A percentile compares a stretch with the other conserved stretches of the same genome.
Conservation (phyloP, 164 flowering plant species). For the Tinospora cordifolia region DNA sequence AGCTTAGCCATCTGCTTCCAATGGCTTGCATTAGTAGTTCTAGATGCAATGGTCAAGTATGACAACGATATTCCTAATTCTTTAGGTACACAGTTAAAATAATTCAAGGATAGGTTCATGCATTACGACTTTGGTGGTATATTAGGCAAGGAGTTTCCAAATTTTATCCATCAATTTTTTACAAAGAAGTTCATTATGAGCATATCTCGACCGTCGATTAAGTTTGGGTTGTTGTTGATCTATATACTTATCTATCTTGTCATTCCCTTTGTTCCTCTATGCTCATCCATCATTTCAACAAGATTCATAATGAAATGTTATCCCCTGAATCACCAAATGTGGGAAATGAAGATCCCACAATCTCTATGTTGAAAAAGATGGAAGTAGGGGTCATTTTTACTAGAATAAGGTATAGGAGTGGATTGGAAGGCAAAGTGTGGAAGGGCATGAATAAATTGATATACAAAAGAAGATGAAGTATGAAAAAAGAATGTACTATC, state of each 20-base stretch:
- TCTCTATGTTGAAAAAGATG: not conserved
- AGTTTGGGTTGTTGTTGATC: not conserved
- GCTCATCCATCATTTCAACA: too few relatives aligned
- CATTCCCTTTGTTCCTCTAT: too few relatives aligned
- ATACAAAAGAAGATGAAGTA: not conserved
- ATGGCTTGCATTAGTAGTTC: not conserved
- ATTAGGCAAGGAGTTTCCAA: too few relatives aligned
- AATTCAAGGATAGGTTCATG: too few relatives aligned
- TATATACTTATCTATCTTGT: too few relatives aligned
- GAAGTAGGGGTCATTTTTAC: not conserved
- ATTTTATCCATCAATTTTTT: too few relatives aligned
- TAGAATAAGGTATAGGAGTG: not conserved
- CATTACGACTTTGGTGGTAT: too few relatives aligned
- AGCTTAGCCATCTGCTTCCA: not conserved
- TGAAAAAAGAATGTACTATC: too few relatives aligned
- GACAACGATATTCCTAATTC: too few relatives aligned
- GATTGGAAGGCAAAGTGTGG: not conserved
- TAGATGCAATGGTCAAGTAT: too few relatives aligned
- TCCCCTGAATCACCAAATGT: too few relatives aligned
- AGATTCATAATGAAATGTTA: too few relatives aligned
- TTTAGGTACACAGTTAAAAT: not conserved
- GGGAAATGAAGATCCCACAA: not conserved
- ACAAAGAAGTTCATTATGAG: not conserved
- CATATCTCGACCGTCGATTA: not conserved
- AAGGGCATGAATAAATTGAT: conserved; percentile 7